Conservation (phyloP, 192 early-diverging fungal genomes). For the Podila minutissima region DNA sequence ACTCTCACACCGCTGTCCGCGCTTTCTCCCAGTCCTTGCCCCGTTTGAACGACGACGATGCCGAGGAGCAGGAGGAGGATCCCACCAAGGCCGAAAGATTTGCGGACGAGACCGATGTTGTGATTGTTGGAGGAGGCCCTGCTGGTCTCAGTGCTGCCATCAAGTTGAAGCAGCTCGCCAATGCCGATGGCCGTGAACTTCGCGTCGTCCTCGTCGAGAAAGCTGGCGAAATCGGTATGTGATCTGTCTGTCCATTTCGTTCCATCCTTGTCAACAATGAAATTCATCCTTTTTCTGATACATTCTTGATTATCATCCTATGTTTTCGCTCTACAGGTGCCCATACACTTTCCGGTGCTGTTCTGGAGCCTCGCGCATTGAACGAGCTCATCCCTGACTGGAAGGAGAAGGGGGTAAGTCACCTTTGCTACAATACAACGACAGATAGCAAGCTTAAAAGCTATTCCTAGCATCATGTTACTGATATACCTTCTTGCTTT, state of each 20-base stretch:
- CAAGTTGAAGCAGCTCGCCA: conserved; percentile 90
- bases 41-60: conserved; percentile 23
- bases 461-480: neutral
- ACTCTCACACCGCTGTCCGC: conserved; percentile 18
- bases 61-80: conserved; percentile 58
- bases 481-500: neutral
- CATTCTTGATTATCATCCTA: neutral
- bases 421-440: neutral
- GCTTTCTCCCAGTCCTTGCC: conserved; percentile 42
- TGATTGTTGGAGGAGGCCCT: conserved; percentile 96
- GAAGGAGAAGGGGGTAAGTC: conserved; percentile 85
- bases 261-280: neutral
- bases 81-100: conserved; percentile 67
- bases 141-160: conserved; percentile 96
- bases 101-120: conserved; percentile 93
- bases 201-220: conserved; percentile 95
- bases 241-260: neutral
- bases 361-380: conserved; percentile 90
- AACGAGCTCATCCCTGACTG: conserved; percentile 98
- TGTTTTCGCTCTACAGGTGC: conserved; percentile 63
- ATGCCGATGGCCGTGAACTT: conserved; percentile 82
- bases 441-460: neutral
- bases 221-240: conserved; percentile 86
- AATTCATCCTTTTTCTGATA: neutral
- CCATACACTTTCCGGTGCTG: conserved; percentile 95